Evolutionary conservation across 2,329 filamentous ascomycete species (phyloP), one percentile per base, ranked within the genome.

Genomic region (Botrytis porri): DNA sequence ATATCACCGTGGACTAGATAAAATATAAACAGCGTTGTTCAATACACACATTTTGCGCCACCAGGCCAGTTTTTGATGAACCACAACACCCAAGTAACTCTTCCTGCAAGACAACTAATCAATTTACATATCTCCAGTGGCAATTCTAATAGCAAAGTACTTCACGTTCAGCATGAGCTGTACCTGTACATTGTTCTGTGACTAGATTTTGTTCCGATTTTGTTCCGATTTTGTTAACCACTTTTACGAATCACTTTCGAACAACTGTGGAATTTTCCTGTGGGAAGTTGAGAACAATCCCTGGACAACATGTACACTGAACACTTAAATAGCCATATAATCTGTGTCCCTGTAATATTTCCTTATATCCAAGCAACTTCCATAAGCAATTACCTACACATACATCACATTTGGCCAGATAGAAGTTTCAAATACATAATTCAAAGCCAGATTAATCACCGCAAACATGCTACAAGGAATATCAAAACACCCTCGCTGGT

Each of bases 1-100:
- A 29, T 18, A 29, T 54, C 14, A n/a, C 6, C 1, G 5, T 6
- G 14, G 0, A n/a, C 8, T 18, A 18, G 51, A 54, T 16, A 3
- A 29, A 29, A 18, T 54, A 3, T n/a, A 54, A n/a, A 54, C 6
- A 54, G 48, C 25, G 7, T 54, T n/a, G 6, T 29, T 54, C 6
- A 54, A 54, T 29, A 29, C n/a, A 29, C 6, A 29, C 6, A 18
- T 16, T 54, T 6, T 54, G 5, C n/a, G 2, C 6, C n/a, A 16
- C n/a, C 25, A 29, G 48, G 7, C 25, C n/a, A 29, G n/a, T 6
- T 54, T 18, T 29, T 8, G 12, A 7, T 29, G 5, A 7, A 54
- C 8, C 14, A 12, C 22, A 18, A 22, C 2, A 32, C 16, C 57
- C 29, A 0, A 10, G 9, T 20, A 10, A 10, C 0, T 35, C 29